These are phyloP conservation scores for Venturia oleaginea DNA, from an alignment of 2,329 filamentous ascomycete species.

Conservation along the genomic window DNA sequence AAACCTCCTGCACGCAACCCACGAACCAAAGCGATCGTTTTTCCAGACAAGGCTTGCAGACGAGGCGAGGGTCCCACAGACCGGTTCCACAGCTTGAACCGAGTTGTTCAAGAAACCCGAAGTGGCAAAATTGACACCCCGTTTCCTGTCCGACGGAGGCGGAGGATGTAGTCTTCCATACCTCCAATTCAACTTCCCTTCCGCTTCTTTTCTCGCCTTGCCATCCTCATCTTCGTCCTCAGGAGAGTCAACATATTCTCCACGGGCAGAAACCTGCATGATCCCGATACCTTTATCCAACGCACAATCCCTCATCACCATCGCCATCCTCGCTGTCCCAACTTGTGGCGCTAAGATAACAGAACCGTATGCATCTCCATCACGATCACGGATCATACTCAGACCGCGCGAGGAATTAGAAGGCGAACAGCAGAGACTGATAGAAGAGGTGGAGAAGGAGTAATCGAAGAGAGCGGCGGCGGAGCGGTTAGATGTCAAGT, in stretches of 20 bases:
- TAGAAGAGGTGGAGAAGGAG: not conserved
- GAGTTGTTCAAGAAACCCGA: not conserved
- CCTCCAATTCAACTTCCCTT: too few relatives aligned
- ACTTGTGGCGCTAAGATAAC: not conserved
- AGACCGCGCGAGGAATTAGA: not conserved
- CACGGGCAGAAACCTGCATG: not conserved
- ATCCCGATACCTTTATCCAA: not conserved
- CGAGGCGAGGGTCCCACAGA: not conserved
- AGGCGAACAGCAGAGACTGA: not conserved
- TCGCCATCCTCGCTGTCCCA: constrained; percentile 4
- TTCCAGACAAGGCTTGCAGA: not conserved
- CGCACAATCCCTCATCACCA: not conserved
- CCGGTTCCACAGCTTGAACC: not conserved
- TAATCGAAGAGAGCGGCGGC: not conserved
- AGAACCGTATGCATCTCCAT: not conserved
- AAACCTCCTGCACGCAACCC: not conserved
- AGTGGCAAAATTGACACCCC: too few relatives aligned
- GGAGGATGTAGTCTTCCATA: too few relatives aligned
- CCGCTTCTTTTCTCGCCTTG: too few relatives aligned
- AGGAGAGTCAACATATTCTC: too few relatives aligned
- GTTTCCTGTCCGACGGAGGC: too few relatives aligned
- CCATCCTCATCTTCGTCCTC: too few relatives aligned
- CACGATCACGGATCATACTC: constrained; percentile 4
- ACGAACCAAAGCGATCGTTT: constrained; percentile 9
- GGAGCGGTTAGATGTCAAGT: not conserved